Conservation (phyloP, 192 early-diverging fungal genomes). For the Backusella circina region DNA sequence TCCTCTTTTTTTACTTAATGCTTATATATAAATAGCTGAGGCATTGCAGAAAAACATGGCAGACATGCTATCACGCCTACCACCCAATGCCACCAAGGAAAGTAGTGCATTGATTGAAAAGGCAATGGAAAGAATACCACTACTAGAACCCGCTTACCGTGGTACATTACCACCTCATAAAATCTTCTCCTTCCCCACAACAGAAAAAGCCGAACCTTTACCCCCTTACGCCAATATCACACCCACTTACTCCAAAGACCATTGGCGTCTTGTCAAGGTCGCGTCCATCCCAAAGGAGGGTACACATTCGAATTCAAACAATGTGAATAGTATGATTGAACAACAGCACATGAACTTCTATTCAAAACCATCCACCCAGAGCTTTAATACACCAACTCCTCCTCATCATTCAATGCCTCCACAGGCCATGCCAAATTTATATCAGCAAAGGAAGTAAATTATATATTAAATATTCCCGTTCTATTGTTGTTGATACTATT, state of each 20-base stretch:
- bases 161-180: constrained; percentile 49
- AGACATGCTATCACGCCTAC: constrained; percentile 23
- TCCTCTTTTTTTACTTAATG: background rate
- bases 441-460: background rate
- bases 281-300: background rate
- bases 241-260: constrained; percentile 25
- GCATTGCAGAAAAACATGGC: constrained; percentile 31
- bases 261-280: constrained; percentile 17
- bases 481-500: too few species aligned
- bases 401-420: background rate
- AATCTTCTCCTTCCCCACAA: constrained; percentile 43
- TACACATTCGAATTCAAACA: background rate
- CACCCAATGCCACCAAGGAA: constrained; percentile 34
- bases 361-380: background rate
- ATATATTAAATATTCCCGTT: too few species aligned
- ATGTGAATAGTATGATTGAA: background rate
- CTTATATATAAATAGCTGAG: constrained; percentile 36
- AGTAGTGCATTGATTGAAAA: constrained; percentile 33
- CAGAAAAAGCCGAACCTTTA: constrained; percentile 16
- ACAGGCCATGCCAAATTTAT: background rate
- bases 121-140: constrained; percentile 37
- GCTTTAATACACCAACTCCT: background rate
- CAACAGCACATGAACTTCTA: constrained; percentile 7
- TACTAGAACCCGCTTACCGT: constrained; percentile 40
- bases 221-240: constrained; percentile 32